Conservation (phyloP, 2,329 filamentous ascomycete species). For the Alternaria novae-zelandiae region DNA sequence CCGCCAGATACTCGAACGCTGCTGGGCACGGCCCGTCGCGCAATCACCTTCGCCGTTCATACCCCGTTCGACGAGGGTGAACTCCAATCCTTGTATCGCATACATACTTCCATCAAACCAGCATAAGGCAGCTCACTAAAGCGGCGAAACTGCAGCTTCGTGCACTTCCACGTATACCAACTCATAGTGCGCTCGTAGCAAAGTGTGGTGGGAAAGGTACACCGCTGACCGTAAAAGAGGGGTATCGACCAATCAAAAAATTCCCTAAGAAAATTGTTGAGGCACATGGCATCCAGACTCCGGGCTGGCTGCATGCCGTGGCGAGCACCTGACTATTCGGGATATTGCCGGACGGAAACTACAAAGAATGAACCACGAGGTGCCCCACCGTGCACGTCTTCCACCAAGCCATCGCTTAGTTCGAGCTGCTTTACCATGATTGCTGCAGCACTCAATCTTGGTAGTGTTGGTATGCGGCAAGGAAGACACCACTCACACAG, state of each 20-base stretch:
- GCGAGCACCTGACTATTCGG: slow-evolving; percentile 41
- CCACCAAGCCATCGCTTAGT: slow-evolving; percentile 4
- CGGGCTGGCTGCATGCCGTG: slow-evolving; percentile 30
- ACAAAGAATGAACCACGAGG: slow-evolving; percentile 22
- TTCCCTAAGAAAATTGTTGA: slow-evolving; percentile 32
- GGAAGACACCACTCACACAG: slow-evolving; percentile 16
- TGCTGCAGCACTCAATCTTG: slow-evolving; percentile 1
- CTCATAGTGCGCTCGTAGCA: slow-evolving; percentile 34
- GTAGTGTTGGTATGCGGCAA: slow-evolving; percentile 12
- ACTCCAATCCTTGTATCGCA: slow-evolving; percentile 3
- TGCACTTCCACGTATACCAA: slow-evolving; percentile 29
- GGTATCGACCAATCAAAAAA: slow-evolving; percentile 36
- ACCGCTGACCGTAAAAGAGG: slow-evolving; percentile 37
- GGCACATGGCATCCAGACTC: slow-evolving; percentile 34
- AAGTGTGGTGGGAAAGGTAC: slow-evolving; percentile 30
- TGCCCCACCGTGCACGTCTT: slow-evolving; percentile 17
- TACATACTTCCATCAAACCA: slow-evolving; percentile 3
- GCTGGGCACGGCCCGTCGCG: slow-evolving; percentile 14
- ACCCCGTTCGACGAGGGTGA: background rate
- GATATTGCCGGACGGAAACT: slow-evolving; percentile 19
- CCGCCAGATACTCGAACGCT: slow-evolving; percentile 23
- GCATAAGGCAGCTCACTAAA: background rate
- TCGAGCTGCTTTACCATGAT: background rate
- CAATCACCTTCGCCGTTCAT: slow-evolving; percentile 9
- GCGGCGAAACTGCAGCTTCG: slow-evolving; percentile 6